Conservation (phyloP, 495 filamentous ascomycete genomes). For the Penicillium silybi region DNA sequence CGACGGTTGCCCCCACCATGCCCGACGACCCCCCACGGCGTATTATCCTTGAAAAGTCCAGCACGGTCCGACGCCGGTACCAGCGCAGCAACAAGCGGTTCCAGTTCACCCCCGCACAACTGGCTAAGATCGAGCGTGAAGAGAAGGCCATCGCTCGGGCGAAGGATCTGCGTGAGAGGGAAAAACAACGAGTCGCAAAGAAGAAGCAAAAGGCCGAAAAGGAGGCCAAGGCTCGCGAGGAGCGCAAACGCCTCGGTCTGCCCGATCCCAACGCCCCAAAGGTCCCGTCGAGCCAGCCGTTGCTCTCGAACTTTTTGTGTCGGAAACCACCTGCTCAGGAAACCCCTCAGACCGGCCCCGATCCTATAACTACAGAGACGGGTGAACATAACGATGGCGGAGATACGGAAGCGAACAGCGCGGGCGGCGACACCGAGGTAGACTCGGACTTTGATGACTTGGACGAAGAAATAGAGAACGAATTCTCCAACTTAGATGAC, state of each 20-base stretch:
- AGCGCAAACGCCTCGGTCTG: conserved; percentile 37
- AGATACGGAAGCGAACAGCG: conserved; percentile 11
- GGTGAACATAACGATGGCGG: conserved; percentile 3
- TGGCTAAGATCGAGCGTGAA: conserved; percentile 43
- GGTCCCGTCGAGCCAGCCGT: conserved; percentile 46
- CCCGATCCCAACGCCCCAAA: conserved; percentile 39
- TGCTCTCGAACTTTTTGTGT: conserved; percentile 42
- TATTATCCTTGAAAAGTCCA: conserved; percentile 45
- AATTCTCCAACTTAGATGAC: conserved; percentile 10
- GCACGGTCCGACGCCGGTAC: conserved; percentile 42
- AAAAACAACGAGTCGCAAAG: conserved; percentile 34
- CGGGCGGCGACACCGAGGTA: conserved; percentile 19
- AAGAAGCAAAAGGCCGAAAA: conserved; percentile 46
- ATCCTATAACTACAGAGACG: conserved; percentile 3
- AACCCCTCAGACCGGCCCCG: neutral
- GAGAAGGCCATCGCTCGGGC: conserved; percentile 38
- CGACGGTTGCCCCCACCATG: conserved; percentile 30
- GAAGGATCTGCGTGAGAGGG: conserved; percentile 39
- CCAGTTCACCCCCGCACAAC: conserved; percentile 38
- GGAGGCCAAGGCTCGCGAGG: conserved; percentile 40
- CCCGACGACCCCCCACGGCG: conserved; percentile 36
- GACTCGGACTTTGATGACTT: conserved; percentile 22
- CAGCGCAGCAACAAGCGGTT: conserved; percentile 45
- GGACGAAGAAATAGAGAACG: conserved; percentile 15
- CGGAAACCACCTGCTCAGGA: neutral